Percentiles rank a stretch among this genome's conserved stretches.
Conservation (phyloP, 371 early-diverging fungal species). For the Mucor circinelloides region DNA sequence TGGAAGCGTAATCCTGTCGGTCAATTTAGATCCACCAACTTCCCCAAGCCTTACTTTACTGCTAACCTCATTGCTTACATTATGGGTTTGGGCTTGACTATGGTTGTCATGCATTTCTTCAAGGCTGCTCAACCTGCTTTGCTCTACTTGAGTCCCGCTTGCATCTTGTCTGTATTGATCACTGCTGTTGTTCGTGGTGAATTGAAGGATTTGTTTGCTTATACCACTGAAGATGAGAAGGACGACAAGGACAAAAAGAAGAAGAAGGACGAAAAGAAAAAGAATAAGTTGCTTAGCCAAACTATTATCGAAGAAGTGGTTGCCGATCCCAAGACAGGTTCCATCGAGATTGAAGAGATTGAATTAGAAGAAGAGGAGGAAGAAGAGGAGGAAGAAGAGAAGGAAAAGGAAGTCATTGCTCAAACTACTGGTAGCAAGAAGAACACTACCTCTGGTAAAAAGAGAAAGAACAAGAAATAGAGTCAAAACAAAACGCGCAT, state of each 20-base stretch:
- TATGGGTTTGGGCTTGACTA: conserved; percentile 85
- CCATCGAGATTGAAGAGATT: conserved; percentile 16
- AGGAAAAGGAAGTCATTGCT: not conserved
- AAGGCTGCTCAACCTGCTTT: conserved; percentile 98
- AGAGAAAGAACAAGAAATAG: conserved; percentile 17
- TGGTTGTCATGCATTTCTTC: conserved; percentile 95
- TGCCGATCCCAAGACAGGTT: not conserved
- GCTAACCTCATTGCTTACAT: conserved; percentile 82
- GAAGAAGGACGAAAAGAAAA: conserved; percentile 11
- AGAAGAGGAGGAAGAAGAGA: not conserved
- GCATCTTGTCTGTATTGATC: conserved; percentile 84
- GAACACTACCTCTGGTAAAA: conserved; percentile 6
- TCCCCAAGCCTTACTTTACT: conserved; percentile 89
- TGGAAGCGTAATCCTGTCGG: conserved; percentile 54
- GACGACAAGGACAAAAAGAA: conserved; percentile 44
- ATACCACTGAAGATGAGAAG: conserved; percentile 68
- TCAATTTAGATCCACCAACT: conserved; percentile 60
- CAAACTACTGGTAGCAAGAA: not conserved
- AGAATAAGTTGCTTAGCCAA: conserved; percentile 10
- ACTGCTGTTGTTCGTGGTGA: conserved; percentile 86
- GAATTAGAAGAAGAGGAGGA: conserved; percentile 23
- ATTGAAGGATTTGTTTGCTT: conserved; percentile 78
- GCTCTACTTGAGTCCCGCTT: conserved; percentile 95
- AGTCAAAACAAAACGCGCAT: not conserved
- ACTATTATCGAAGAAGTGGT: conserved; percentile 7